A percentile compares a stretch with the other conserved stretches of the same genome.
Conservation (phyloP, 1,139 yeast species). For the Blastobotrys proliferans region DNA sequence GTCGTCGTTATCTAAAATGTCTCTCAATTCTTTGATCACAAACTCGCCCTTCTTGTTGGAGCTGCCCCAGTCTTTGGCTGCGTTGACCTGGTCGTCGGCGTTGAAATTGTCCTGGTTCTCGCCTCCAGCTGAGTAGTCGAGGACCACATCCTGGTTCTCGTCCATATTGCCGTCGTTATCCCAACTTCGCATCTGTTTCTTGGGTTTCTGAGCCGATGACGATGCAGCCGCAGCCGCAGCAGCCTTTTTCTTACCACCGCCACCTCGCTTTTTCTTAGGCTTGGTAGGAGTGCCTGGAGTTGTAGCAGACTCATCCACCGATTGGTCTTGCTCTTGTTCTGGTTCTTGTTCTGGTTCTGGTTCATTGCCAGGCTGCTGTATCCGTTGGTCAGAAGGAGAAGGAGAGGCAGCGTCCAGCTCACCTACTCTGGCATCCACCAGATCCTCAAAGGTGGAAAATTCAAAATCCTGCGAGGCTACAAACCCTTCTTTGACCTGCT, state of each 20-base stretch:
- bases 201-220: conserved; percentile 5
- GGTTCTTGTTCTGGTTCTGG: conserved; percentile 6
- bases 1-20: conserved; percentile 32
- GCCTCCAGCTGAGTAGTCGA: conserved; percentile 42
- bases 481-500: conserved; percentile 21
- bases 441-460: conserved; percentile 30
- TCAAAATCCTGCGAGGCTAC: conserved; percentile 23
- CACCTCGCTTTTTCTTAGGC: conserved; percentile 30
- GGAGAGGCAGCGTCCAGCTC: conserved; percentile 22
- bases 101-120: conserved; percentile 27
- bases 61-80: conserved; percentile 40
- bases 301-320: conserved; percentile 5
- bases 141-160: conserved; percentile 39
- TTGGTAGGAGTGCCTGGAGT: conserved; percentile 13
- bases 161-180: conserved; percentile 48
- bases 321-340: conserved; percentile 1
- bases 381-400: too few relatives aligned
- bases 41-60: conserved; percentile 47
- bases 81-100: conserved; percentile 41
- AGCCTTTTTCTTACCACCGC: conserved; percentile 22
- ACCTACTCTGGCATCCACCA: conserved; percentile 33
- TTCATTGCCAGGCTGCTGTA: not conserved
- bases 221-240: too few relatives aligned
- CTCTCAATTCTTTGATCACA: conserved; percentile 46
- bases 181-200: conserved; percentile 43